phyloP scores from a whole-genome alignment of 495 filamentous ascomycete species.

The Aspergillus bertholletiae region DNA sequence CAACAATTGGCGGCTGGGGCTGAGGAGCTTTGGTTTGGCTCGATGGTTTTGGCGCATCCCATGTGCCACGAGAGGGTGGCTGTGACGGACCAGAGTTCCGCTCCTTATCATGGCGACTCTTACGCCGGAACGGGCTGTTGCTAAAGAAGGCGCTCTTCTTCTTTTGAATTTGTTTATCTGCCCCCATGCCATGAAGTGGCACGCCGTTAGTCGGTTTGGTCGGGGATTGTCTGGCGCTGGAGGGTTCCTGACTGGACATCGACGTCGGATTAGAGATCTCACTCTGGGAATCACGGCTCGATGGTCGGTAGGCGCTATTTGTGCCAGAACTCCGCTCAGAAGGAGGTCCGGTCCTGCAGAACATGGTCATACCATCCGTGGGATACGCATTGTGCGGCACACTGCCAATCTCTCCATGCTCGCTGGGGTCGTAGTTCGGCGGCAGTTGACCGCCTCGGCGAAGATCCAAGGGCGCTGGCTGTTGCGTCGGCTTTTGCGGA shows the following conservation, averaged over 20 bases:
- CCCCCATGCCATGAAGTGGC: slow-evolving; percentile 37
- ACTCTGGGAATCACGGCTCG: slow-evolving; percentile 86
- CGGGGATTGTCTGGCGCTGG: slow-evolving; percentile 64
- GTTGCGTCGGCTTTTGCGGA: slow-evolving; percentile 47
- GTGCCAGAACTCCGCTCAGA: slow-evolving; percentile 80
- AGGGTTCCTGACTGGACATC: slow-evolving; percentile 75
- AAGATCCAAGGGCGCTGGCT: slow-evolving; percentile 47
- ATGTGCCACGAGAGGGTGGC: slow-evolving; percentile 32
- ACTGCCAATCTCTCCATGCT: slow-evolving; percentile 61
- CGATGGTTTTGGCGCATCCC: slow-evolving; percentile 35
- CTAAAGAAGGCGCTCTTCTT: slow-evolving; percentile 93
- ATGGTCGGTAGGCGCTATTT: slow-evolving; percentile 65
- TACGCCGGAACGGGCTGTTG: slow-evolving; percentile 90
- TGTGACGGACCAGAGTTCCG: slow-evolving; percentile 30
- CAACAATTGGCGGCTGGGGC: not conserved
- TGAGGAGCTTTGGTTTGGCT: slow-evolving; percentile 31
- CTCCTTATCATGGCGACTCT: slow-evolving; percentile 86
- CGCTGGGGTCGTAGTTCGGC: slow-evolving; percentile 49
- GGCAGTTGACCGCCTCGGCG: slow-evolving; percentile 47
- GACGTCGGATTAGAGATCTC: slow-evolving; percentile 90
- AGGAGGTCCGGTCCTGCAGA: slow-evolving; percentile 81
- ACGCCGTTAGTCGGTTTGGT: slow-evolving; percentile 57
- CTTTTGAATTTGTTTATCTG: slow-evolving; percentile 70
- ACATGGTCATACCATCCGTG: slow-evolving; percentile 97
- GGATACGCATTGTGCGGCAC: slow-evolving; percentile 94